A percentile compares a stretch with the other conserved stretches of the same genome.
phyloP scores from a whole-genome alignment of 345 rosid genomes.

The Citrus australasica region DNA sequence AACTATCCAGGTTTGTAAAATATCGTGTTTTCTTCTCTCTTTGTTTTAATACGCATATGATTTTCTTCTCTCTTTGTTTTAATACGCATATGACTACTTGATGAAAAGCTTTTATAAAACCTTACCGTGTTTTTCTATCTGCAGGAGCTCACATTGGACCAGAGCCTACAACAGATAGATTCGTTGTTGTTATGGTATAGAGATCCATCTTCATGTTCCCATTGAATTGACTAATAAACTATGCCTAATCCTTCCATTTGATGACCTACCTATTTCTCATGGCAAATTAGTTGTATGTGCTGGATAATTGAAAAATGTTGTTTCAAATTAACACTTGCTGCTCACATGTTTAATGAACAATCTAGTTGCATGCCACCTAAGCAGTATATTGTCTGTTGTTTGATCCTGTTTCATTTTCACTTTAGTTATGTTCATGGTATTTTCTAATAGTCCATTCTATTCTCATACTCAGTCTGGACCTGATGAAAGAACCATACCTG shows the following conservation, averaged over 20 bases:
- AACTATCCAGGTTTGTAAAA: constrained; percentile 69
- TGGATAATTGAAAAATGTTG: not conserved
- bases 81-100: not conserved
- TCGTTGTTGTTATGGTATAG: constrained; percentile 92
- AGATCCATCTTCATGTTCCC: not conserved
- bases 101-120: not conserved
- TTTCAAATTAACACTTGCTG: not conserved
- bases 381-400: not conserved
- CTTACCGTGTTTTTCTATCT: constrained; percentile 6
- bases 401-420: not conserved
- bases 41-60: not conserved
- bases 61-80: not conserved
- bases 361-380: not conserved
- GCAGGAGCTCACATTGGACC: constrained; percentile 98
- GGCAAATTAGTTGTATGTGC: not conserved
- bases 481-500: constrained; percentile 80
- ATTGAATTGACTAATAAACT: not conserved
- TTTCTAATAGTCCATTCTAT: constrained; percentile 1
- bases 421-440: not conserved
- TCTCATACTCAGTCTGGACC: constrained; percentile 55
- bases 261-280: not conserved
- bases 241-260: not conserved
- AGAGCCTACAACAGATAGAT: constrained; percentile 98
- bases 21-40: not conserved
- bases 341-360: not conserved